Base-by-base conservation (phyloP, 805 yeast genomes). In the Candida railenensis region DNA sequence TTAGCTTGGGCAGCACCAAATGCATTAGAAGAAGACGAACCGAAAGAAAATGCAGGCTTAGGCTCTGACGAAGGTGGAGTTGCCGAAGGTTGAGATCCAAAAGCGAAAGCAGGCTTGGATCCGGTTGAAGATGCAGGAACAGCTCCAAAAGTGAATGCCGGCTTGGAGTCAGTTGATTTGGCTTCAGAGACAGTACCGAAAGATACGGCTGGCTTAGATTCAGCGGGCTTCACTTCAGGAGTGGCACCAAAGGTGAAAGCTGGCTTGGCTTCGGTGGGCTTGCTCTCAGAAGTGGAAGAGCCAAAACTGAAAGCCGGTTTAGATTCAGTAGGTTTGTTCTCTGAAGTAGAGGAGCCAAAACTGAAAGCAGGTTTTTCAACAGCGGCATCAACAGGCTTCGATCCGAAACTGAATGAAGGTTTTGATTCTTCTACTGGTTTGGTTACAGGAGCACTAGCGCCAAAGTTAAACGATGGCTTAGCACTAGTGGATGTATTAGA, bases 391-490 rank as follows among this genome's bases (percentile, higher is more conserved):
- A 43, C 47, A 5, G 48, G 48, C 32, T 37, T 25, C 3, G 51
- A 22, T 5, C 65, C 65, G 52, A 63, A 63, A 4, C 60, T 40
- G 38, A 65, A 63, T 5, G 56, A 51, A 3, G 65, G 52, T 25
- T 59, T 56, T 55, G 46, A 49, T 49, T 43, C 54, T 46, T 37
- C 58, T 58, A 52, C 56, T 21, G 60, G 51, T 38, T 50, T 32
- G 37, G 37, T n/a, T 16, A 7, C 5, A n/a, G n/a, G n/a, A n/a
- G n/a, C n/a, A n/a, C n/a, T n/a, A 8, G 37, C 14, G 69, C 65
- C 52, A 74, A 73, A 21, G 63, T 55, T 40, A 48, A 65, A 62
- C 20, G 56, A 55, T 18, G 63, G 55, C 12, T 56, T 55, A 15
- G 55, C 52, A 11, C 52, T 42, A 2, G 51, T 49, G 9, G 57